Conservation (phyloP, 1,139 yeast genomes). For the Geotrichum fermentans region DNA sequence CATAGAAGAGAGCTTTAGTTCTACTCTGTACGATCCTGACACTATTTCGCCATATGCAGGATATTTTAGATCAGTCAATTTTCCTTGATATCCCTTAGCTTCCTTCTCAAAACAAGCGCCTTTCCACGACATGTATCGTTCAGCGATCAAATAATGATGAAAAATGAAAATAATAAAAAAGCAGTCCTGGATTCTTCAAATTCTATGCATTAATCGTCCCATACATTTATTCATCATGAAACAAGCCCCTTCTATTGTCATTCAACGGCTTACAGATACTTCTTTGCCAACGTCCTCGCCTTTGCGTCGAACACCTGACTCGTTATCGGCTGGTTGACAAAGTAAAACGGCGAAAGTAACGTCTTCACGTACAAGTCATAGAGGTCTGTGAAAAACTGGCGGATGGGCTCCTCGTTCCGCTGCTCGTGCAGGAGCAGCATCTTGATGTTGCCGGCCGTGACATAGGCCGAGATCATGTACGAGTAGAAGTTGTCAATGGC, state of each 20-base stretch:
- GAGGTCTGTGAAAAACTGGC: constrained; percentile 77
- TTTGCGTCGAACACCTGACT: constrained; percentile 73
- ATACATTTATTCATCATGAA: background rate
- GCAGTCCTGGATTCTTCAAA: background rate
- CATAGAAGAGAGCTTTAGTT: too few species aligned
- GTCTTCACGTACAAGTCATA: constrained; percentile 87
- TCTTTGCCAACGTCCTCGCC: constrained; percentile 67
- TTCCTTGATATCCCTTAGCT: too few species aligned
- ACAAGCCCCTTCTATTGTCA: background rate
- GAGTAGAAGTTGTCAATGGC: constrained; percentile 84
- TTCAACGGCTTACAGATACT: constrained; percentile 49
- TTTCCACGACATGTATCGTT: too few species aligned
- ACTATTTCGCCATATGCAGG: too few species aligned
- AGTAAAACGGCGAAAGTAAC: constrained; percentile 79
- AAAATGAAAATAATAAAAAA: too few species aligned
- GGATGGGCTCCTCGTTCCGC: constrained; percentile 64
- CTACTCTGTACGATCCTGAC: too few species aligned
- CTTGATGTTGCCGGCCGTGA: constrained; percentile 85
- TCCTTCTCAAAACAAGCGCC: too few species aligned
- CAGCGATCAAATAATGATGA: too few species aligned
- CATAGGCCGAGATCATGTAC: constrained; percentile 68
- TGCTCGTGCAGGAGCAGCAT: constrained; percentile 72
- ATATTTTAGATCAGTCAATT: too few species aligned
- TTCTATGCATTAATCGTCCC: too few species aligned
- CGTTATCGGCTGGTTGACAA: constrained; percentile 66